Evolutionary conservation across 2,329 filamentous ascomycete species (phyloP).

Genomic region (Nothomitra cinnamomea): DNA sequence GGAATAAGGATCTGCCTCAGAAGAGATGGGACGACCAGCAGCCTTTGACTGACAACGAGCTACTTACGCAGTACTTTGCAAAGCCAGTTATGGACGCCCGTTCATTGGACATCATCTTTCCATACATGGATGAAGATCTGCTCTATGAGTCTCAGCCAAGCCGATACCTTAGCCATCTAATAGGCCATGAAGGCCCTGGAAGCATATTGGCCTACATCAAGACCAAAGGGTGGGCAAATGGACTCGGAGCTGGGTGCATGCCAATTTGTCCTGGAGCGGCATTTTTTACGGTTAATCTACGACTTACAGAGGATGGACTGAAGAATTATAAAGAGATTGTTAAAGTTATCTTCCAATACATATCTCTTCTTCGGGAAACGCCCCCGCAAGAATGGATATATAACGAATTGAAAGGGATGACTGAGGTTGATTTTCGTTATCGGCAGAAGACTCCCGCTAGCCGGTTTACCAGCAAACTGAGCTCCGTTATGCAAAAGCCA

Average conservation of each 20-base stretch:
- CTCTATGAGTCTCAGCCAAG: conserved; percentile 68
- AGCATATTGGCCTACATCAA: conserved; percentile 86
- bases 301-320: conserved; percentile 70
- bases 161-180: conserved; percentile 72
- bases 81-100: conserved; percentile 84
- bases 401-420: conserved; percentile 75
- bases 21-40: conserved; percentile 49
- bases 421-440: conserved; percentile 89
- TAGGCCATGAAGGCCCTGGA: conserved; percentile 83
- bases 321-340: conserved; percentile 68
- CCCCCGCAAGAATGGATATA: conserved; percentile 87
- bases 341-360: conserved; percentile 79
- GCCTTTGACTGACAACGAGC: conserved; percentile 40
- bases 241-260: conserved; percentile 59
- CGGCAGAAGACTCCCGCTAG: conserved; percentile 83
- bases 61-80: conserved; percentile 60
- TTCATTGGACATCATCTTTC: conserved; percentile 64
- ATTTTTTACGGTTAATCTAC: conserved; percentile 63
- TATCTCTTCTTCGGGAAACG: conserved; percentile 65
- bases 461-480: conserved; percentile 72
- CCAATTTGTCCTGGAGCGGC: conserved; percentile 64
- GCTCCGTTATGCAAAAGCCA: conserved; percentile 80
- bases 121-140: conserved; percentile 68
- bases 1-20: conserved; percentile 61
- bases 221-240: conserved; percentile 76